A percentile compares a stretch with the other conserved stretches of the same genome.
These are phyloP conservation scores for Eucalyptus curtisii DNA, from an alignment of 345 rosid species.

Conservation along the genomic window DNA sequence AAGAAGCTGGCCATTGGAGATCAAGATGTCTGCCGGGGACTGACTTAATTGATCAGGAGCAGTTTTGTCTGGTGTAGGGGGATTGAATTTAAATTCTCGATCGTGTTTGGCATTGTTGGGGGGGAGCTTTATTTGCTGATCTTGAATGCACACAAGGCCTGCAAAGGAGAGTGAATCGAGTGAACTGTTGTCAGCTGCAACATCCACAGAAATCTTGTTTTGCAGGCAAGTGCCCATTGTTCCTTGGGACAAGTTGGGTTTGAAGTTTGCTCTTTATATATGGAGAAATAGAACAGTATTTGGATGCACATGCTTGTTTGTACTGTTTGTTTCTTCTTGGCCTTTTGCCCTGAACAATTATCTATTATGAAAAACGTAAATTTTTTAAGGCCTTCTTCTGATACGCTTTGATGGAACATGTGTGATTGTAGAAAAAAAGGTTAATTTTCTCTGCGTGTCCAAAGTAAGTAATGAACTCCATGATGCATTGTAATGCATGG, in stretches of 20 bases:
- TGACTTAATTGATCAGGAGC: not conserved
- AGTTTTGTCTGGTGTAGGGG: not conserved
- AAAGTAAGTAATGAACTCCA: not conserved
- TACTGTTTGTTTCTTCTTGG: constrained; percentile 1
- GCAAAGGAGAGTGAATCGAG: constrained; percentile 25
- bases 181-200: constrained; percentile 10
- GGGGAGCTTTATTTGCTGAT: constrained; percentile 5
- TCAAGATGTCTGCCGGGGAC: not conserved
- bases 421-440: not conserved
- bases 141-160: constrained; percentile 24
- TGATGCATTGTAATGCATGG: not conserved
- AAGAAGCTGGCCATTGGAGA: not conserved
- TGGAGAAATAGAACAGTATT: not conserved
- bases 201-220: constrained; percentile 10
- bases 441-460: not conserved
- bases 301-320: not conserved
- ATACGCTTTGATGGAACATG: not conserved
- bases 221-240: constrained; percentile 9
- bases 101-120: not conserved
- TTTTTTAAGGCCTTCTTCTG: not conserved
- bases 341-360: not conserved
- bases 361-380: not conserved
- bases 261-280: not conserved
- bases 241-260: not conserved
- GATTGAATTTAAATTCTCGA: constrained; percentile 11